These are phyloP conservation scores for Tetraselmis chui DNA, from an alignment of 139 green algal genomes.

Conservation along the genomic window DNA sequence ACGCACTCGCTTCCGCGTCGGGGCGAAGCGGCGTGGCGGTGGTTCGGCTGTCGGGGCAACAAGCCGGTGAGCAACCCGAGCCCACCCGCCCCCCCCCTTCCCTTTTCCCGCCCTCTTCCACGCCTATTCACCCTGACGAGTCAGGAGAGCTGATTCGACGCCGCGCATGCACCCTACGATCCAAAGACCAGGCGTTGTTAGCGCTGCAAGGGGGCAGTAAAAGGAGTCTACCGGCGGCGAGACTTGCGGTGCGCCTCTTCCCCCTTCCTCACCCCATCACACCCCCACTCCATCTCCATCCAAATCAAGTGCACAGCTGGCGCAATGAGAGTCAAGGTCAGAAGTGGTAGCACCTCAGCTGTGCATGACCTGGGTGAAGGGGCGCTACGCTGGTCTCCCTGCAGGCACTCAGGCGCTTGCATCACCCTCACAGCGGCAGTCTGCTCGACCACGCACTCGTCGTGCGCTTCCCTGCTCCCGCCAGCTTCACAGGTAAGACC, in stretches of 20 bases:
- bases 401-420: constrained; percentile 17
- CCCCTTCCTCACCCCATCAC: constrained; percentile 9
- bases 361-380: too few relatives aligned
- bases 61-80: constrained; percentile 7
- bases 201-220: too few relatives aligned
- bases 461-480: constrained; percentile 33
- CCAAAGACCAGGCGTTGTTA: too few relatives aligned
- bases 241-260: too few relatives aligned
- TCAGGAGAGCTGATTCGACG: too few relatives aligned
- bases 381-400: too few relatives aligned
- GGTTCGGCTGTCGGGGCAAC: constrained; percentile 37
- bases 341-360: too few relatives aligned
- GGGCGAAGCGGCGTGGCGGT: constrained; percentile 36
- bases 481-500: constrained; percentile 39
- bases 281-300: too few relatives aligned
- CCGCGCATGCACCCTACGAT: too few relatives aligned
- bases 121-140: too few relatives aligned
- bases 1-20: constrained; percentile 28
- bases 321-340: background rate
- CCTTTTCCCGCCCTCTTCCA: background rate
- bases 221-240: too few relatives aligned
- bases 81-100: background rate
- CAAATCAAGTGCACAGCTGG: too few relatives aligned
- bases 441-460: constrained; percentile 37
- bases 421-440: constrained; percentile 12